Evolutionary conservation across 306 rosid species (phyloP), one percentile per base, ranked within the genome.

Genomic region (Hippophae tibetana): DNA sequence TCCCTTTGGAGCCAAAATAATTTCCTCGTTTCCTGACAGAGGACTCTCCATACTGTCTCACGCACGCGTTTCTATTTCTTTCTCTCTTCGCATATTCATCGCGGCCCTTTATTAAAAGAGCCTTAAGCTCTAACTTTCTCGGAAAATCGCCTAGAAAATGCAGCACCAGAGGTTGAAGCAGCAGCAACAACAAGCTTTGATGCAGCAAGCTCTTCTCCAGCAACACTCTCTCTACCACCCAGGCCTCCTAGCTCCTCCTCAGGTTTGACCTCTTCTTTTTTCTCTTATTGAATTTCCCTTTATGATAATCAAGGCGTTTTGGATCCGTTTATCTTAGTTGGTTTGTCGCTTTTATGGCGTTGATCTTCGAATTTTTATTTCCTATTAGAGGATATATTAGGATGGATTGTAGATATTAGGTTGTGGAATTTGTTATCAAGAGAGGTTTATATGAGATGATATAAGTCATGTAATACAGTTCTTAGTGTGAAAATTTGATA

Each of bases 171-270:
- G 98, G 82, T 70, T 92, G 72, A 92, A 89, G 85, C 96, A 90
- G 88, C 77, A 72, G 68, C 94, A 88, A 54, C 97, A 90, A 13
- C 98, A 92, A 78, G 96, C 96, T 80, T 73, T 92, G 89, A 87
- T 92, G 95, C 98, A 92, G 47, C 98, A 92, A 66, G 96, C 98
- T 69, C 87, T 92, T 59, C 86, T 92, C 31, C 98, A 92, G 68
- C 98, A 92, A 56, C 98, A 92, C 50, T 83, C 98, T 63, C 84
- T 92, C 70, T 92, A 92, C 73, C 98, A 92, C 59, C 96, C 98
- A 12, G 98, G 93, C 53, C 89, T 92, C 48, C 27, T 92, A 42
- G 98, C 98, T 83, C 95, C 96, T 11, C 96, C 98, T 54, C 98
- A 92, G 98, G 98, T 92, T 71, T 68, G 56, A 27, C 42, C 62